Conservation (phyloP, 2,329 filamentous ascomycete species). For the Pseudogymnoascus sp. region DNA sequence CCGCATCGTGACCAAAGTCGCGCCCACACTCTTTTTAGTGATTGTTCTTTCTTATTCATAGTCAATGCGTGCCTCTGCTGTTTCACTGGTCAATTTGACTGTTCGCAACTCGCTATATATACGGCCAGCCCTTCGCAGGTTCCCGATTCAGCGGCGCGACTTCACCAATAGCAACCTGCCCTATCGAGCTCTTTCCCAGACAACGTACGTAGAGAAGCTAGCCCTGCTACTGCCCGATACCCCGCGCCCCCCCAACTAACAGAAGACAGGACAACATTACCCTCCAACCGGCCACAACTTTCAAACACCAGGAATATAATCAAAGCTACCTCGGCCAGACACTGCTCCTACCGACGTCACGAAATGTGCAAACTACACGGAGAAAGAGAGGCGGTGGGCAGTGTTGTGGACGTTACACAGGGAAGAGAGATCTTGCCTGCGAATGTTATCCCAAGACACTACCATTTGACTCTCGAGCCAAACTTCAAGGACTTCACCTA, state of each 20-base stretch:
- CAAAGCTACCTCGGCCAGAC: slow-evolving; percentile 30
- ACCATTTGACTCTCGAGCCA: slow-evolving; percentile 84
- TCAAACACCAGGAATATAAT: slow-evolving; percentile 17
- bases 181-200: slow-evolving; percentile 3
- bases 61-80: slow-evolving; percentile 6
- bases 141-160: slow-evolving; percentile 5
- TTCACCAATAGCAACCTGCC: slow-evolving; percentile 8
- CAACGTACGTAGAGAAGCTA: slow-evolving; percentile 7
- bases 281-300: slow-evolving; percentile 18
- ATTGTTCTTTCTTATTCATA: slow-evolving; percentile 7
- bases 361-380: slow-evolving; percentile 61
- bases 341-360: slow-evolving; percentile 67
- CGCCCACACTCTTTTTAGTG: slow-evolving; percentile 4
- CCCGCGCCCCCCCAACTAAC: slow-evolving; percentile 4
- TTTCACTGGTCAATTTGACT: slow-evolving; percentile 8
- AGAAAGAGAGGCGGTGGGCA: slow-evolving; percentile 45
- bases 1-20: neutral
- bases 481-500: slow-evolving; percentile 84
- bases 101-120: slow-evolving; percentile 5
- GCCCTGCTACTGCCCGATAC: slow-evolving; percentile 2
- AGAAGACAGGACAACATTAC: slow-evolving; percentile 17
- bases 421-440: slow-evolving; percentile 79
- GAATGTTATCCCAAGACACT: slow-evolving; percentile 88
- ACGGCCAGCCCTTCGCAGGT: neutral
- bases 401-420: slow-evolving; percentile 51